Conservation (phyloP, 2,329 filamentous ascomycete species). For the Colletotrichum higginsianum region DNA sequence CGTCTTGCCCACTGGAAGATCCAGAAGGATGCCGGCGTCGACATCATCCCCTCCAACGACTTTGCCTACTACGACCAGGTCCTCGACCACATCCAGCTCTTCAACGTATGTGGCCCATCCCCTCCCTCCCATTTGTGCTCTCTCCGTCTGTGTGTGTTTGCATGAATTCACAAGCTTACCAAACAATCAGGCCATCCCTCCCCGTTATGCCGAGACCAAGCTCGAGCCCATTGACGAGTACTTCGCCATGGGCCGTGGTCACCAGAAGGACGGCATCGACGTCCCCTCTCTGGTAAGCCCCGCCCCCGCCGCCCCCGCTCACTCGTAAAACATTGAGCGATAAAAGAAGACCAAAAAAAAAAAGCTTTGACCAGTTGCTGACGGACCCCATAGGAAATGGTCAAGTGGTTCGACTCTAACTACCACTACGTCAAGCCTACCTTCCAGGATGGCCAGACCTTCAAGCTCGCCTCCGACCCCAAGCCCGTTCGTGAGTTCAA, state of each 20-base stretch:
- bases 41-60: conserved; percentile 99
- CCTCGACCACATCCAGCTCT: conserved; percentile 97
- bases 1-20: conserved; percentile 99
- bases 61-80: conserved; percentile 99
- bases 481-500: conserved; percentile 96
- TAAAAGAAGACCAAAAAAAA: conserved; percentile 53
- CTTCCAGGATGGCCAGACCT: conserved; percentile 95
- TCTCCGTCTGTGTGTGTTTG: too few relatives aligned
- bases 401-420: conserved; percentile 99
- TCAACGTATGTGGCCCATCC: conserved; percentile 78
- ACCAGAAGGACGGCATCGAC: conserved; percentile 94
- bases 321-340: conserved; percentile 12
- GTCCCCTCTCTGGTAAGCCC: conserved; percentile 78
- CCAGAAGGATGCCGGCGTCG: conserved; percentile 98
- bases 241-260: conserved; percentile 99
- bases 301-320: conserved; percentile 32
- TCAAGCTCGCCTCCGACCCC: conserved; percentile 88
- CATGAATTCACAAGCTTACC: conserved; percentile 20
- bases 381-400: conserved; percentile 79
- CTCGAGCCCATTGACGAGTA: conserved; percentile 94
- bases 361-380: conserved; percentile 27
- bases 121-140: conserved; percentile 4
- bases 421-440: conserved; percentile 99
- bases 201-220: conserved; percentile 92
- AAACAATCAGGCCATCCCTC: conserved; percentile 82